A percentile compares a stretch with the other conserved stretches of the same genome.
These are phyloP conservation scores for Ophiostoma piceae DNA, from an alignment of 2,329 filamentous ascomycete genomes.

Conservation along the genomic window DNA sequence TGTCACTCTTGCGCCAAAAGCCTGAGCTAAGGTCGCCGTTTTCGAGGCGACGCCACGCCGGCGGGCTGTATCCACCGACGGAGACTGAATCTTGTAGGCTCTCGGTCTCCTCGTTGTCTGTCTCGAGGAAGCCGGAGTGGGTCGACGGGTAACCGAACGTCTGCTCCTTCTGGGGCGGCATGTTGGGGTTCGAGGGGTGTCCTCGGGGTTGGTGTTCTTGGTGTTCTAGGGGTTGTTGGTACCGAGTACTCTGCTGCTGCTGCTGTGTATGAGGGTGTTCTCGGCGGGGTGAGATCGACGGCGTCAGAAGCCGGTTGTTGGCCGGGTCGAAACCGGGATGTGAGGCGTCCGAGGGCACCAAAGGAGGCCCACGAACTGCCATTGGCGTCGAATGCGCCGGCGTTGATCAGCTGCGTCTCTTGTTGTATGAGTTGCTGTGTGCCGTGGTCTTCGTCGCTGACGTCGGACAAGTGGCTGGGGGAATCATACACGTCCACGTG, in stretches of 20 bases:
- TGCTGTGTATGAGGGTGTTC: slow-evolving; percentile 25
- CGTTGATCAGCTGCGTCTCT: slow-evolving; percentile 24
- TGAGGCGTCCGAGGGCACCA: slow-evolving; percentile 46
- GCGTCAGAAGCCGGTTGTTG: slow-evolving; percentile 30
- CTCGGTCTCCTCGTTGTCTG: slow-evolving; percentile 39
- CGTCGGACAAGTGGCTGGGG: not conserved
- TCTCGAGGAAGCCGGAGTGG: slow-evolving; percentile 41
- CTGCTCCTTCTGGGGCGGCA: slow-evolving; percentile 4
- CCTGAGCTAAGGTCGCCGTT: slow-evolving; percentile 55
- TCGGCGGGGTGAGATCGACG: slow-evolving; percentile 14
- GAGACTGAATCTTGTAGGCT: slow-evolving; percentile 43
- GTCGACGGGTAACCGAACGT: slow-evolving; percentile 39
- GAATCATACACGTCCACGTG: slow-evolving; percentile 17
- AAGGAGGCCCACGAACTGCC: slow-evolving; percentile 26
- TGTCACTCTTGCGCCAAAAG: slow-evolving; percentile 56
- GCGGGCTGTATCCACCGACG: slow-evolving; percentile 54
- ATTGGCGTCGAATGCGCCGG: slow-evolving; percentile 18
- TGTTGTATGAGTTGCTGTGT: not conserved
- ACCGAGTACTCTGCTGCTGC: not conserved
- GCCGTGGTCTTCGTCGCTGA: slow-evolving; percentile 13
- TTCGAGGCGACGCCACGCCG: slow-evolving; percentile 56
- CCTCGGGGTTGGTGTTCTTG: slow-evolving; percentile 3
- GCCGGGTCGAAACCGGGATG: slow-evolving; percentile 52
- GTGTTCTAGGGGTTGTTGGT: not conserved
- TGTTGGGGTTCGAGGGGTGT: not conserved